Evolutionary conservation across 2,329 filamentous ascomycete genomes (phyloP).

Genomic region (Aspergillus hiratsukae): DNA sequence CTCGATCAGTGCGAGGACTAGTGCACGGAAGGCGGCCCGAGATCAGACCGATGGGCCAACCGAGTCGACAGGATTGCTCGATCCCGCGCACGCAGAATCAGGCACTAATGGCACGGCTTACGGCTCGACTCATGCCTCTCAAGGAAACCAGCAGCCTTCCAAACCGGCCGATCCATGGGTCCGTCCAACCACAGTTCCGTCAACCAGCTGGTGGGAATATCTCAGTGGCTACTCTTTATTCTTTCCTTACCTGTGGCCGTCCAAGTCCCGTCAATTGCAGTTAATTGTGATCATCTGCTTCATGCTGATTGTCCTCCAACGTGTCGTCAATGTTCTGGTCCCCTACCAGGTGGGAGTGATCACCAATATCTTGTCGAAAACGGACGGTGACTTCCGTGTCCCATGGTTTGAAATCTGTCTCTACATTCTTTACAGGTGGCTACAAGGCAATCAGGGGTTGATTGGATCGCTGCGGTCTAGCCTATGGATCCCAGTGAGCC

Average conservation of each 20-base stretch:
- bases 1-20: slow-evolving; percentile 42
- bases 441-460: slow-evolving; percentile 85
- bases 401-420: slow-evolving; percentile 72
- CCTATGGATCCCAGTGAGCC: slow-evolving; percentile 93
- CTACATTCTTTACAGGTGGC: slow-evolving; percentile 71
- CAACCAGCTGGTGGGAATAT: slow-evolving; percentile 95
- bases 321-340: slow-evolving; percentile 79
- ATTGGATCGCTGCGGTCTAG: slow-evolving; percentile 77
- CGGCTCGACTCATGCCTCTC: slow-evolving; percentile 44
- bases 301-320: slow-evolving; percentile 70
- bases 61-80: slow-evolving; percentile 42
- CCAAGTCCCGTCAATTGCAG: slow-evolving; percentile 70
- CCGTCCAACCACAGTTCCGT: slow-evolving; percentile 77
- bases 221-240: slow-evolving; percentile 87
- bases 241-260: slow-evolving; percentile 95
- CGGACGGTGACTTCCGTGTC: slow-evolving; percentile 52
- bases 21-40: slow-evolving; percentile 29
- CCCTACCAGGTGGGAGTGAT: slow-evolving; percentile 76
- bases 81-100: slow-evolving; percentile 40
- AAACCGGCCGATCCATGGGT: slow-evolving; percentile 70
- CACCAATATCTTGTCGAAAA: slow-evolving; percentile 65
- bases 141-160: slow-evolving; percentile 38
- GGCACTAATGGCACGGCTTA: slow-evolving; percentile 48
- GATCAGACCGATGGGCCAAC: slow-evolving; percentile 33
- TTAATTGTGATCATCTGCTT: slow-evolving; percentile 79